Percentiles rank a stretch among this genome's conserved stretches.
Conservation (phyloP, 345 rosid genomes). For the Brassica rapa region DNA sequence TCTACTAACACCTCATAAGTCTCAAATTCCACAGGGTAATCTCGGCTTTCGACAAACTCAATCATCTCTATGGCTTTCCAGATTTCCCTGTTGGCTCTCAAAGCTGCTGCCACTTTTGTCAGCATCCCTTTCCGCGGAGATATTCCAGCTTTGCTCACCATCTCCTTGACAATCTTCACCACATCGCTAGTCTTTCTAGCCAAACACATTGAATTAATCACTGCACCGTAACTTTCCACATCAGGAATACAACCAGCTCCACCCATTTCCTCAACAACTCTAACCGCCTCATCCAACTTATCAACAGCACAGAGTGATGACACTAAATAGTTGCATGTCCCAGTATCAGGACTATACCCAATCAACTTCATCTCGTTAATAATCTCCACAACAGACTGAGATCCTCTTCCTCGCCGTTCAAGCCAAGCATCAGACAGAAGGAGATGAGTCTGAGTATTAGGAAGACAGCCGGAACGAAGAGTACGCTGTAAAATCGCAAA, state of each 20-base stretch:
- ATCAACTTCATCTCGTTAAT: constrained; percentile 60
- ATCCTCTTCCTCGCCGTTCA: constrained; percentile 29
- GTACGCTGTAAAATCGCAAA: constrained; percentile 68
- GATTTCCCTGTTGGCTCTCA: constrained; percentile 65
- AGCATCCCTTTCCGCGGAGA: constrained; percentile 64
- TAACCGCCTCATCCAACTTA: constrained; percentile 62
- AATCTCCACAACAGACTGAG: constrained; percentile 46
- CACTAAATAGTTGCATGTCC: constrained; percentile 64
- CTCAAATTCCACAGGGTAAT: constrained; percentile 60
- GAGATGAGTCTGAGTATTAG: constrained; percentile 59
- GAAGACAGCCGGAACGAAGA: constrained; percentile 76
- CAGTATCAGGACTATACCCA: constrained; percentile 69
- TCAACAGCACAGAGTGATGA: constrained; percentile 74
- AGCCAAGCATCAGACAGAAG: constrained; percentile 73
- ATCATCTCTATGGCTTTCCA: constrained; percentile 68
- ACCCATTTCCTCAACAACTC: constrained; percentile 62
- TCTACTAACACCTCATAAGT: constrained; percentile 60
- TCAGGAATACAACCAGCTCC: constrained; percentile 69
- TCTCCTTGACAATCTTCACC: constrained; percentile 59
- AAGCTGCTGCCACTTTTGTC: constrained; percentile 56
- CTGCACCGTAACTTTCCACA: constrained; percentile 60
- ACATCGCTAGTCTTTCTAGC: constrained; percentile 61
- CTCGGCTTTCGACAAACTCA: constrained; percentile 66
- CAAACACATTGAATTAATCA: constrained; percentile 55
- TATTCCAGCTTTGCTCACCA: constrained; percentile 69